phyloP scores from a whole-genome alignment of 768 basidiomycete species.

The Dendrothele bispora region DNA sequence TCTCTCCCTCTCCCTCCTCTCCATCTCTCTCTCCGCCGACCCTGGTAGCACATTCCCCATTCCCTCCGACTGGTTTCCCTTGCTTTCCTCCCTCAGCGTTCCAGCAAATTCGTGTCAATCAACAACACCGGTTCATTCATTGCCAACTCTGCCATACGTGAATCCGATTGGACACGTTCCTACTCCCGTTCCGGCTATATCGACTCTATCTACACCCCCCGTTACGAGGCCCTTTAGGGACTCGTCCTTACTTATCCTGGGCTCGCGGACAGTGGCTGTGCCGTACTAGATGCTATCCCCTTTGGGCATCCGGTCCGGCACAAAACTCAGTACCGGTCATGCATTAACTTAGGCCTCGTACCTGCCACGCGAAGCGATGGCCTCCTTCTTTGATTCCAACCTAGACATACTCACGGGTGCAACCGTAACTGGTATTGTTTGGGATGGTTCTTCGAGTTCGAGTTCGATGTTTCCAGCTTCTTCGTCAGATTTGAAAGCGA shows the following conservation, averaged over 20 bases:
- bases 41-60: conserved; percentile 31
- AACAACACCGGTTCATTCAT: conserved; percentile 29
- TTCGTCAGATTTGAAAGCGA: conserved; percentile 45
- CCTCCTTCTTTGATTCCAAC: too few relatives aligned
- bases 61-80: conserved; percentile 43
- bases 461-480: too few relatives aligned
- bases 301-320: too few relatives aligned
- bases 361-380: too few relatives aligned
- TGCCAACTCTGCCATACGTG: conserved; percentile 7
- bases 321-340: too few relatives aligned
- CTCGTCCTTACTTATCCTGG: too few relatives aligned
- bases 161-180: conserved; percentile 56
- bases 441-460: conserved; percentile 25
- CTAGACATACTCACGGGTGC: conserved; percentile 61
- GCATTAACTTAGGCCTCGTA: too few relatives aligned
- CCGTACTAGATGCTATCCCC: too few relatives aligned
- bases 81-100: conserved; percentile 36
- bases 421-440: conserved; percentile 57
- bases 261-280: too few relatives aligned
- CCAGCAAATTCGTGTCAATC: conserved; percentile 31
- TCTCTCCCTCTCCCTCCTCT: too few relatives aligned
- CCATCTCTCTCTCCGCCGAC: background rate
- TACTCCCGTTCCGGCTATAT: conserved; percentile 57
- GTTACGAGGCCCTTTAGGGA: conserved; percentile 46
- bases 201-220: conserved; percentile 61